A percentile compares a stretch with the other conserved stretches of the same genome.
Evolutionary conservation across 352 stramenopile genomes (phyloP).

Genomic region (Globisporangium solare): DNA sequence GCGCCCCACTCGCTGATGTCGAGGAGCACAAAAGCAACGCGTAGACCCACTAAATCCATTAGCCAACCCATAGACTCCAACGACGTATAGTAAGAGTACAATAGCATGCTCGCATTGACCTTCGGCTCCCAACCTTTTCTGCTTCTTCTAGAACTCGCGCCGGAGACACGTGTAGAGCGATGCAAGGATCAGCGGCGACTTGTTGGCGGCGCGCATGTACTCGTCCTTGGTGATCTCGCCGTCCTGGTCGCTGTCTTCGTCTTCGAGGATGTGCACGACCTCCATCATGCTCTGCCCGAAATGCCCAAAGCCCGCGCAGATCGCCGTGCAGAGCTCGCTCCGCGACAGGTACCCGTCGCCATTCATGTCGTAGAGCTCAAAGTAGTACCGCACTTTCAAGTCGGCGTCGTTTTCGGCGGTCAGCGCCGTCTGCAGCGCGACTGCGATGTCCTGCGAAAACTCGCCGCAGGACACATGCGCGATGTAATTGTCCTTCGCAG

Average conservation of each 20-base stretch:
- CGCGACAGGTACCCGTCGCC: slow-evolving; percentile 26
- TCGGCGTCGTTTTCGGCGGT: slow-evolving; percentile 21
- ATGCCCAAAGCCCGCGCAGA: slow-evolving; percentile 37
- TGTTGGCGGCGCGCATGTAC: slow-evolving; percentile 28
- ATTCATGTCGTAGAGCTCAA: slow-evolving; percentile 32
- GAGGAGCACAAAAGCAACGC: slow-evolving; percentile 4
- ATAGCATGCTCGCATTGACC: neutral
- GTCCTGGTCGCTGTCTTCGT: slow-evolving; percentile 34
- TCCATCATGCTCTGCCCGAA: slow-evolving; percentile 33
- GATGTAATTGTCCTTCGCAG: slow-evolving; percentile 14
- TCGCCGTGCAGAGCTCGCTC: slow-evolving; percentile 25
- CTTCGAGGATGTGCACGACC: slow-evolving; percentile 31
- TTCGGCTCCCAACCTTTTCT: neutral
- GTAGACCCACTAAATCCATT: neutral
- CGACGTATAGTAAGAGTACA: neutral
- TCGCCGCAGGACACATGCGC: slow-evolving; percentile 17
- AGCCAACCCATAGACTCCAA: neutral
- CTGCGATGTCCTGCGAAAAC: slow-evolving; percentile 27
- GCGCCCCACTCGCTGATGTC: neutral
- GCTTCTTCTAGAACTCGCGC: slow-evolving; percentile 1
- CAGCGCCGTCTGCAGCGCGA: slow-evolving; percentile 21
- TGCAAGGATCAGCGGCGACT: slow-evolving; percentile 30
- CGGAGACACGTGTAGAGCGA: slow-evolving; percentile 38
- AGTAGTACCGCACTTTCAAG: slow-evolving; percentile 35
- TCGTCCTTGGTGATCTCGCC: slow-evolving; percentile 32